Evolutionary conservation across 495 filamentous ascomycete species (phyloP).

Genomic region (Darksidea phi): DNA sequence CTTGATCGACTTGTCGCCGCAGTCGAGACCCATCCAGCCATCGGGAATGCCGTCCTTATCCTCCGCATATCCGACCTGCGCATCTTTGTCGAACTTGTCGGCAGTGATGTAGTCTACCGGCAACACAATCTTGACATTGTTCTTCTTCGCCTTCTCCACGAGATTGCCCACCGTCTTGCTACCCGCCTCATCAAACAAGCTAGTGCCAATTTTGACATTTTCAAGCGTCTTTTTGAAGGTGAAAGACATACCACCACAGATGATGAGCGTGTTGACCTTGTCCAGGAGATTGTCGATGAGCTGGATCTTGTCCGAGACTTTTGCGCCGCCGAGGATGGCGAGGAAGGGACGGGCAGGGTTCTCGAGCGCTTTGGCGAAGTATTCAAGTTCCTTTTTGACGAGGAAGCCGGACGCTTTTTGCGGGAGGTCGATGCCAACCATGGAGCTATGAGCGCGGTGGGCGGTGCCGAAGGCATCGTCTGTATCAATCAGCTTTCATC

Average conservation of each 20-base stretch:
- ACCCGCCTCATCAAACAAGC: slow-evolving; percentile 90
- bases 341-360: slow-evolving; percentile 92
- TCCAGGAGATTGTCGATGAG: slow-evolving; percentile 97
- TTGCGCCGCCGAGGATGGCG: slow-evolving; percentile 95
- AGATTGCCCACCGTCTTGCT: slow-evolving; percentile 87
- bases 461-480: slow-evolving; percentile 99
- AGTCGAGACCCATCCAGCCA: slow-evolving; percentile 96
- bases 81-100: slow-evolving; percentile 89
- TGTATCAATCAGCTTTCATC: slow-evolving; percentile 39
- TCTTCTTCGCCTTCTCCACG: slow-evolving; percentile 92
- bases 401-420: slow-evolving; percentile 97
- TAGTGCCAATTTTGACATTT: slow-evolving; percentile 83
- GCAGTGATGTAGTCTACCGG: slow-evolving; percentile 94
- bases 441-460: slow-evolving; percentile 96
- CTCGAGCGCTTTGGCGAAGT: slow-evolving; percentile 97
- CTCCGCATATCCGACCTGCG: slow-evolving; percentile 74
- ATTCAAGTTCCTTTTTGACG: slow-evolving; percentile 99
- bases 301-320: slow-evolving; percentile 99
- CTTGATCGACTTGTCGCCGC: slow-evolving; percentile 81
- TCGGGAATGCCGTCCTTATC: slow-evolving; percentile 90
- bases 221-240: slow-evolving; percentile 99
- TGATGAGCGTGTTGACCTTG: slow-evolving; percentile 94
- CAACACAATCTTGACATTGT: slow-evolving; percentile 90
- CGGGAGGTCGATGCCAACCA: slow-evolving; percentile 94
- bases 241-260: slow-evolving; percentile 98